These are phyloP conservation scores for Torulaspora pretoriensis DNA, from an alignment of 1,139 yeast genomes.

Conservation along the genomic window DNA sequence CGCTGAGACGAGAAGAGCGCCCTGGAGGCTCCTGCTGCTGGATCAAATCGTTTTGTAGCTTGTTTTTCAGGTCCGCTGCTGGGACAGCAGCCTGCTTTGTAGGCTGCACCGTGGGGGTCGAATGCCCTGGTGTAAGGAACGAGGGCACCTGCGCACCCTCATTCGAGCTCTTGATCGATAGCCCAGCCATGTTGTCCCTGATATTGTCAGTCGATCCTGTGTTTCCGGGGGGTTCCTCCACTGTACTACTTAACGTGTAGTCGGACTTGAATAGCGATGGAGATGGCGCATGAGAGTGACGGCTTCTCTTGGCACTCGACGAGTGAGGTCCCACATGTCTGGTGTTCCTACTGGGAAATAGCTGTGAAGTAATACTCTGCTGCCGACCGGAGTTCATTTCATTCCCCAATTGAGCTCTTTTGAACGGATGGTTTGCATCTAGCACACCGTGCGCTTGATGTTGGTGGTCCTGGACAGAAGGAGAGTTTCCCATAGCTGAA, in stretches of 20 bases:
- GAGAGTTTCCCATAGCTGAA: conserved; percentile 17
- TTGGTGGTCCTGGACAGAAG: conserved; percentile 12
- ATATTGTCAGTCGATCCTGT: conserved; percentile 18
- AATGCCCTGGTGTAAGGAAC: conserved; percentile 25
- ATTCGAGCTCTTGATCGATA: conserved; percentile 17
- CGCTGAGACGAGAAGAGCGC: conserved; percentile 17
- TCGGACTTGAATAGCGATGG: conserved; percentile 21
- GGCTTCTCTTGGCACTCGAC: conserved; percentile 3
- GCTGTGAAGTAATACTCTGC: conserved; percentile 25
- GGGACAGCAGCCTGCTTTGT: conserved; percentile 23
- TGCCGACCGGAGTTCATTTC: conserved; percentile 16
- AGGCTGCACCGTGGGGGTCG: conserved; percentile 28
- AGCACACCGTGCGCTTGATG: conserved; percentile 4
- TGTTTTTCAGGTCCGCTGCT: conserved; percentile 14
- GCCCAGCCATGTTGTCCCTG: conserved; percentile 22
- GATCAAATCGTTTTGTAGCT: background rate
- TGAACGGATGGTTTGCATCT: conserved; percentile 7
- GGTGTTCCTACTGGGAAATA: conserved; percentile 22
- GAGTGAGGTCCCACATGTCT: conserved; percentile 10
- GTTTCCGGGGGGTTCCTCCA: conserved; percentile 2
- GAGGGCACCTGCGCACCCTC: conserved; percentile 14
- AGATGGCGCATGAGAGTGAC: conserved; percentile 4
- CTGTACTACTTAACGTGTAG: conserved; percentile 17
- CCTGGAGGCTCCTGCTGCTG: background rate
- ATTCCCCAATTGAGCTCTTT: conserved; percentile 1